These are phyloP conservation scores for Rubroshorea leprosula DNA, from an alignment of 345 rosid species.

Conservation along the genomic window DNA sequence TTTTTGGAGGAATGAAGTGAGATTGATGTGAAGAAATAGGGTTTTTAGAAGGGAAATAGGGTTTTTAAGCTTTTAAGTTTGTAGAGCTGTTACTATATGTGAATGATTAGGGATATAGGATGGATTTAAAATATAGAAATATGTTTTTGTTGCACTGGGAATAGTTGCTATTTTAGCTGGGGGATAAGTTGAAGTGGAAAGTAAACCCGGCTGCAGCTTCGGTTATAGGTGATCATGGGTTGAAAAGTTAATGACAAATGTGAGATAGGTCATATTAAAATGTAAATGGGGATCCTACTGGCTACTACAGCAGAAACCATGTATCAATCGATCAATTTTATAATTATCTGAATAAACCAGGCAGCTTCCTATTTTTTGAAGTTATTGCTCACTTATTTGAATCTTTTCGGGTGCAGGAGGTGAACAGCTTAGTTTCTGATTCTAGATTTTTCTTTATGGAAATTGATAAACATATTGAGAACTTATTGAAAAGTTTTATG, in stretches of 20 bases:
- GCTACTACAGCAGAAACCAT: background rate
- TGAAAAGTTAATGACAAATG: background rate
- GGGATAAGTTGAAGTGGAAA: constrained; percentile 5
- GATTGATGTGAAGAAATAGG: constrained; percentile 26
- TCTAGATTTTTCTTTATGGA: constrained; percentile 11
- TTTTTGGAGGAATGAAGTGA: constrained; percentile 36
- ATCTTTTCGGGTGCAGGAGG: no score
- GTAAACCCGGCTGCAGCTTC: constrained; percentile 12
- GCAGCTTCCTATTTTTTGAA: background rate
- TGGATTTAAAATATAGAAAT: background rate
- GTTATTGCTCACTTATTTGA: no score
- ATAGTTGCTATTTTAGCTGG: background rate
- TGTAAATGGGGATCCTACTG: constrained; percentile 4
- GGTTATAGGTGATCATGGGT: constrained; percentile 5
- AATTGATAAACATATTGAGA: constrained; percentile 6
- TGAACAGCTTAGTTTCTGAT: constrained; percentile 10
- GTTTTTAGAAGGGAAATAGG: constrained; percentile 25
- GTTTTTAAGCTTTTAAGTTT: constrained; percentile 4
- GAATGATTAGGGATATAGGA: background rate
- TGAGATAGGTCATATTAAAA: constrained; percentile 6
- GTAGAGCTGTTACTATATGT: background rate
- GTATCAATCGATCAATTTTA: constrained; percentile 5
- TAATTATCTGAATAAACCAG: background rate
- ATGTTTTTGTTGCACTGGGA: background rate
- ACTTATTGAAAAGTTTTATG: background rate